A percentile compares a stretch with the other conserved stretches of the same genome.
Evolutionary conservation across 2,329 filamentous ascomycete species (phyloP).

Genomic region (Pseudopithomyces maydicus): DNA sequence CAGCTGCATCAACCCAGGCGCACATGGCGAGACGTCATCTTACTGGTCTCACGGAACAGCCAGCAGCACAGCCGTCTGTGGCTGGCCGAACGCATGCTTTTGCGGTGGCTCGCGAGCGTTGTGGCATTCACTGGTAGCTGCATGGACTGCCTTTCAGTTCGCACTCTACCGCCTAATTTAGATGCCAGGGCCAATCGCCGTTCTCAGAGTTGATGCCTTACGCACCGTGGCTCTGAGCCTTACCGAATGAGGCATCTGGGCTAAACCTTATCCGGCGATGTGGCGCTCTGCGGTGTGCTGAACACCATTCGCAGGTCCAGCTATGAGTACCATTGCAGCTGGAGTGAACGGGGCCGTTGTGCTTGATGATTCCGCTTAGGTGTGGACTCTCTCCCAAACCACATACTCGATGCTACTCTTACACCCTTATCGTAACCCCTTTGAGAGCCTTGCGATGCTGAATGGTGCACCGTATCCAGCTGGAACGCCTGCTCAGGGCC

Average conservation of each 20-base stretch:
- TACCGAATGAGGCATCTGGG: constrained; percentile 30
- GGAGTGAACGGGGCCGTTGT: neutral
- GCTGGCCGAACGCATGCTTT: constrained; percentile 28
- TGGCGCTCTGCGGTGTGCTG: constrained; percentile 37
- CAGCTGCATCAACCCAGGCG: constrained; percentile 40
- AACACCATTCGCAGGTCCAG: constrained; percentile 29
- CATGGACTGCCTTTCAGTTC: constrained; percentile 29
- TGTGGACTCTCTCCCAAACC: constrained; percentile 22
- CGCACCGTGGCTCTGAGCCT: constrained; percentile 25
- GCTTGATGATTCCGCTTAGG: constrained; percentile 29
- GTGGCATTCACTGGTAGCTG: constrained; percentile 30
- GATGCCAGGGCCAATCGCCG: constrained; percentile 34
- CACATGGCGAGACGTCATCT: constrained; percentile 31
- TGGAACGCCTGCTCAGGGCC: constrained; percentile 40
- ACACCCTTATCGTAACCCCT: constrained; percentile 34
- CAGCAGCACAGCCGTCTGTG: constrained; percentile 44
- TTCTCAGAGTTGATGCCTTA: constrained; percentile 20
- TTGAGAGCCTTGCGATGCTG: constrained; percentile 37
- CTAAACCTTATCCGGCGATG: constrained; percentile 27
- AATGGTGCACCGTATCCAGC: constrained; percentile 40
- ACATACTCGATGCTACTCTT: constrained; percentile 34
- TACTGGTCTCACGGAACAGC: constrained; percentile 41
- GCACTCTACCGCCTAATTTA: constrained; percentile 40
- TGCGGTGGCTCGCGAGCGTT: constrained; percentile 30
- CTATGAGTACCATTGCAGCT: constrained; percentile 8